A percentile compares a stretch with the other conserved stretches of the same genome.
Evolutionary conservation across 768 basidiomycete genomes (phyloP).

Genomic region (Amanita phalloides): DNA sequence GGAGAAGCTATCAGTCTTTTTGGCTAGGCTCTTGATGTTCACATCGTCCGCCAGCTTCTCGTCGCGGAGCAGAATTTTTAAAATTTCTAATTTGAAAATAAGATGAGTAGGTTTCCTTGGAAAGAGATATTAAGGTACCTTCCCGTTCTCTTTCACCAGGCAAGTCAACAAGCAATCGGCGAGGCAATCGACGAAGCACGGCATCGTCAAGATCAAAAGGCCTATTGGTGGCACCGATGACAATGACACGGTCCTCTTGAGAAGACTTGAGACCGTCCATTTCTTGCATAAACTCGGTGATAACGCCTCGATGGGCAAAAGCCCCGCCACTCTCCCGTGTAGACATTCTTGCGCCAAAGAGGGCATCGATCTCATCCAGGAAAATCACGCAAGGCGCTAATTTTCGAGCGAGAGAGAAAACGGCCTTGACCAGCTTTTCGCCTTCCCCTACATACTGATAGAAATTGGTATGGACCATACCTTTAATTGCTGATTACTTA

Average conservation of each 20-base stretch:
- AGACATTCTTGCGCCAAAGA: conserved; percentile 80
- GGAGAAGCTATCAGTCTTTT: conserved; percentile 77
- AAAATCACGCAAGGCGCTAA: conserved; percentile 90
- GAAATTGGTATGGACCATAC: not conserved
- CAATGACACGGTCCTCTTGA: conserved; percentile 71
- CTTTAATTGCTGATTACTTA: conserved; percentile 18
- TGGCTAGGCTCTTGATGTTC: conserved; percentile 47
- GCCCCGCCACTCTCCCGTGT: conserved; percentile 68
- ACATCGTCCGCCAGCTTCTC: conserved; percentile 61
- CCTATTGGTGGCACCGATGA: conserved; percentile 91
- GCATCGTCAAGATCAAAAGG: conserved; percentile 90
- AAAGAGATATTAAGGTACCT: conserved; percentile 36
- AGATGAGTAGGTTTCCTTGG: conserved; percentile 1
- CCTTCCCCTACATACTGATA: conserved; percentile 78
- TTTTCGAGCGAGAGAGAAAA: conserved; percentile 78
- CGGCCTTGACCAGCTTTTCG: conserved; percentile 81
- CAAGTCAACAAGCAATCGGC: conserved; percentile 80
- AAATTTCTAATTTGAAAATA: conserved; percentile 47
- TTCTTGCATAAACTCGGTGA: conserved; percentile 92
- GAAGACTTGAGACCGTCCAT: conserved; percentile 89
- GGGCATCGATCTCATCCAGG: conserved; percentile 89
- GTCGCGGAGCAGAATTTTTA: conserved; percentile 79
- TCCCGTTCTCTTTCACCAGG: conserved; percentile 79
- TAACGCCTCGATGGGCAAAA: conserved; percentile 77
- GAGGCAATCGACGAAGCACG: conserved; percentile 78